Conservation (phyloP, 2,329 filamentous ascomycete genomes). For the Exserohilum rostratum region DNA sequence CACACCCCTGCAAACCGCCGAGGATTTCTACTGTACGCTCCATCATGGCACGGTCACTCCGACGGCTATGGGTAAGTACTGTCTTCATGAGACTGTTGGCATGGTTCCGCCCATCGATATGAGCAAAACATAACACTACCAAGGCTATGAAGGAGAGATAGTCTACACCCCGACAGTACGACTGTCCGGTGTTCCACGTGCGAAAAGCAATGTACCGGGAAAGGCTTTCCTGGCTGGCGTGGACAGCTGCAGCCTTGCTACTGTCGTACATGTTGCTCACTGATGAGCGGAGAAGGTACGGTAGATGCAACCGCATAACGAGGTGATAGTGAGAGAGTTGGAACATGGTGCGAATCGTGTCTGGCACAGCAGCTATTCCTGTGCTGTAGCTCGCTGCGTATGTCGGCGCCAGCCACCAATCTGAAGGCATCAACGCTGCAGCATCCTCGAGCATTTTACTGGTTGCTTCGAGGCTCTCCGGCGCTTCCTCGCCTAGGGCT, state of each 20-base stretch:
- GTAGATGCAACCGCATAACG: conserved; percentile 23
- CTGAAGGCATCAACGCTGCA: conserved; percentile 20
- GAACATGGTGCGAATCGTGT: conserved; percentile 15
- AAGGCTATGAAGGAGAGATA: conserved; percentile 30
- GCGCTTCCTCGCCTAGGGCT: neutral
- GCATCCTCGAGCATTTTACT: conserved; percentile 23
- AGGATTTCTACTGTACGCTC: conserved; percentile 19
- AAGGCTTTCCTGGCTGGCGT: conserved; percentile 23
- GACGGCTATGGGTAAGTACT: conserved; percentile 15
- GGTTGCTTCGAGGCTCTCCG: conserved; percentile 28
- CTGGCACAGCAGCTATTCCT: neutral
- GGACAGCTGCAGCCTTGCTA: conserved; percentile 24
- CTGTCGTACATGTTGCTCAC: conserved; percentile 6
- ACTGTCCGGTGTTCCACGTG: conserved; percentile 6
- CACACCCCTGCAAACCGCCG: conserved; percentile 13
- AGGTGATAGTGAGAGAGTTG: conserved; percentile 26
- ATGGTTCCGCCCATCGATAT: conserved; percentile 13
- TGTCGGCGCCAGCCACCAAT: conserved; percentile 32
- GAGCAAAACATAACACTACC: conserved; percentile 19
- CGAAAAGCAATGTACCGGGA: conserved; percentile 20
- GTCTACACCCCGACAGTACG: conserved; percentile 24
- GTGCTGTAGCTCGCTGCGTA: neutral
- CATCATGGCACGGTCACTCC: conserved; percentile 23
- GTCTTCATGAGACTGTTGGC: neutral
- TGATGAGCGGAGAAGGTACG: conserved; percentile 24